A percentile compares a stretch with the other conserved stretches of the same genome.
Evolutionary conservation across 768 basidiomycete species (phyloP).

Genomic region (Sporobolomyces pararoseus): DNA sequence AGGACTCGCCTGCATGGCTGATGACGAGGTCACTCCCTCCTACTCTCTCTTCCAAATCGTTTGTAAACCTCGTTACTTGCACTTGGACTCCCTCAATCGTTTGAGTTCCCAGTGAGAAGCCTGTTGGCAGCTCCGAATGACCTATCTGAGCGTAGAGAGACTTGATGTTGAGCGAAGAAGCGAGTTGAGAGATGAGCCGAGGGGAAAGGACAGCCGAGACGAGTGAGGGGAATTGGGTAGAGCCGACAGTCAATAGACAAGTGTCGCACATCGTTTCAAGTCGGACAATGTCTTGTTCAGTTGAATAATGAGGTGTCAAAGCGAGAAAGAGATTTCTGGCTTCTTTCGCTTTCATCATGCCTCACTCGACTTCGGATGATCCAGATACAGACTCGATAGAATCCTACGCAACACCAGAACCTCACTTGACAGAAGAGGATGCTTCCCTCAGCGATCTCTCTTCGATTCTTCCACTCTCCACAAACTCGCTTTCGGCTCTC

Average conservation of each 20-base stretch:
- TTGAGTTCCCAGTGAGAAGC: background rate
- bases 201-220: conserved; percentile 31
- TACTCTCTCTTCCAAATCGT: conserved; percentile 65
- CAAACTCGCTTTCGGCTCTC: conserved; percentile 24
- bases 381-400: background rate
- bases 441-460: conserved; percentile 6
- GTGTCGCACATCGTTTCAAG: background rate
- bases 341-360: background rate
- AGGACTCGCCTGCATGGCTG: conserved; percentile 78
- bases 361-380: background rate
- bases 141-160: conserved; percentile 38
- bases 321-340: background rate
- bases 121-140: conserved; percentile 7
- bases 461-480: conserved; percentile 18
- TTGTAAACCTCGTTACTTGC: conserved; percentile 69
- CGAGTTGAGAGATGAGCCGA: conserved; percentile 24
- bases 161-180: conserved; percentile 2
- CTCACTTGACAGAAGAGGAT: conserved; percentile 8
- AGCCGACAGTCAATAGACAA: conserved; percentile 43
- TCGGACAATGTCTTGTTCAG: background rate
- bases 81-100: conserved; percentile 54
- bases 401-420: background rate
- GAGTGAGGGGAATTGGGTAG: conserved; percentile 40
- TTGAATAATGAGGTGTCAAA: background rate
- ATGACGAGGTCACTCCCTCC: conserved; percentile 71